These are phyloP conservation scores for Tulasnella sp. DNA, from an alignment of 768 basidiomycete genomes.

Conservation along the genomic window DNA sequence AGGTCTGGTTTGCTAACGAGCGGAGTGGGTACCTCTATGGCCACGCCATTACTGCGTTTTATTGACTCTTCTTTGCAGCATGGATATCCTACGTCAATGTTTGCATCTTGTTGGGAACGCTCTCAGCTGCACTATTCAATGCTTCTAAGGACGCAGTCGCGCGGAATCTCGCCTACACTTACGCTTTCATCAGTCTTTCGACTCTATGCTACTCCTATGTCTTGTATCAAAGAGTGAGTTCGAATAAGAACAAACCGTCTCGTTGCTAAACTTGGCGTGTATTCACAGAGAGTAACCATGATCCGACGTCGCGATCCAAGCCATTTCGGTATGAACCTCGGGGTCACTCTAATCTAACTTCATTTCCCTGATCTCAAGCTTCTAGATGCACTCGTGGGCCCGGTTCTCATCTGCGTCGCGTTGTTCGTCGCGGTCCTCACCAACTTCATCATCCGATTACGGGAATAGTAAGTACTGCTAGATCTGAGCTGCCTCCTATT, in stretches of 20 bases:
- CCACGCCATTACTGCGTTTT: background rate
- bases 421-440: constrained; percentile 81
- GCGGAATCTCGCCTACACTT: constrained; percentile 67
- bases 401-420: constrained; percentile 65
- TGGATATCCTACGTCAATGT: constrained; percentile 91
- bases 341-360: background rate
- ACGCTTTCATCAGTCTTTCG: constrained; percentile 67
- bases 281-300: constrained; percentile 59
- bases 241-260: background rate
- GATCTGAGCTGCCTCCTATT: background rate
- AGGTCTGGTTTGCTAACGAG: constrained; percentile 98
- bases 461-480: constrained; percentile 11
- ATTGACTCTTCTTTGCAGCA: constrained; percentile 35
- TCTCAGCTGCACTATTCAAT: constrained; percentile 83
- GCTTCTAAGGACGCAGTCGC: constrained; percentile 62
- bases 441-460: constrained; percentile 69
- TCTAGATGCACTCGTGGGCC: constrained; percentile 71
- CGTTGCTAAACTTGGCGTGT: background rate
- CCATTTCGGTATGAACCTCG: constrained; percentile 55
- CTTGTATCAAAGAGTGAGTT: constrained; percentile 52
- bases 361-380: background rate
- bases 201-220: constrained; percentile 76
- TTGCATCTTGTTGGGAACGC: constrained; percentile 69
- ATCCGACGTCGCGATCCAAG: constrained; percentile 83
- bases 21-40: constrained; percentile 46